Conservation (phyloP, 257 asterid genomes). For the Ocimum tenuiflorum region DNA sequence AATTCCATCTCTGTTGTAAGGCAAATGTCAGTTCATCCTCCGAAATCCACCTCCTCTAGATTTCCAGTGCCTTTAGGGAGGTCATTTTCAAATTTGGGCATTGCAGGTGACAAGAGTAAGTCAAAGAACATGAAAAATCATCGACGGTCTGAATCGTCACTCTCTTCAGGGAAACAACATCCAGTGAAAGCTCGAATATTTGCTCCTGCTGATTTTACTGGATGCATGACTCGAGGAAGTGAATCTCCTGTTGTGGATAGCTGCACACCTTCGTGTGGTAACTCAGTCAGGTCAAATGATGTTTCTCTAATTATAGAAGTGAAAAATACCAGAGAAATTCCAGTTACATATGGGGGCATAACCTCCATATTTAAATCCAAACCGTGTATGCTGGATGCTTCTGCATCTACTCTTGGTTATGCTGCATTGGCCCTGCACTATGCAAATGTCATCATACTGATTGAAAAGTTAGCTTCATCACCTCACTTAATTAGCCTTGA, state of each 20-base stretch:
- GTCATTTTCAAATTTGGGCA: slow-evolving; percentile 63
- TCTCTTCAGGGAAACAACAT: slow-evolving; percentile 33
- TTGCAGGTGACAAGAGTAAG: slow-evolving; percentile 36
- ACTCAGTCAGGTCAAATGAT: slow-evolving; percentile 27
- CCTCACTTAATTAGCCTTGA: slow-evolving; percentile 66
- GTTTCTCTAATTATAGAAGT: slow-evolving; percentile 15
- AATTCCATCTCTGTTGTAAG: slow-evolving; percentile 43
- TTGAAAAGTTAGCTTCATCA: slow-evolving; percentile 66
- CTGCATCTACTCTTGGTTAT: slow-evolving; percentile 57
- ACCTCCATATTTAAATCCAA: slow-evolving; percentile 33
- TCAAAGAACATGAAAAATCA: slow-evolving; percentile 36
- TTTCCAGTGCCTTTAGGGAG: slow-evolving; percentile 51
- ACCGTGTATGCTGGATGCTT: slow-evolving; percentile 30
- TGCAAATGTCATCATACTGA: slow-evolving; percentile 60
- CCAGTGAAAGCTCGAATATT: slow-evolving; percentile 36
- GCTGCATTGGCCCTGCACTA: slow-evolving; percentile 76
- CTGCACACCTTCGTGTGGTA: slow-evolving; percentile 37
- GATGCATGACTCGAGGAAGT: slow-evolving; percentile 60
- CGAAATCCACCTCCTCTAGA: slow-evolving; percentile 32
- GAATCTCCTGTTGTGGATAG: slow-evolving; percentile 58
- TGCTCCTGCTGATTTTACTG: slow-evolving; percentile 49
- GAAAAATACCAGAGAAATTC: slow-evolving; percentile 6
- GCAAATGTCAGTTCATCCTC: slow-evolving; percentile 33
- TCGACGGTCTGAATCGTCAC: slow-evolving; percentile 33
- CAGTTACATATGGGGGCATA: slow-evolving; percentile 14